Percentiles rank a stretch among this genome's conserved stretches.
phyloP scores from a whole-genome alignment of 148 eudicot genomes.

The Spergularia marina region DNA sequence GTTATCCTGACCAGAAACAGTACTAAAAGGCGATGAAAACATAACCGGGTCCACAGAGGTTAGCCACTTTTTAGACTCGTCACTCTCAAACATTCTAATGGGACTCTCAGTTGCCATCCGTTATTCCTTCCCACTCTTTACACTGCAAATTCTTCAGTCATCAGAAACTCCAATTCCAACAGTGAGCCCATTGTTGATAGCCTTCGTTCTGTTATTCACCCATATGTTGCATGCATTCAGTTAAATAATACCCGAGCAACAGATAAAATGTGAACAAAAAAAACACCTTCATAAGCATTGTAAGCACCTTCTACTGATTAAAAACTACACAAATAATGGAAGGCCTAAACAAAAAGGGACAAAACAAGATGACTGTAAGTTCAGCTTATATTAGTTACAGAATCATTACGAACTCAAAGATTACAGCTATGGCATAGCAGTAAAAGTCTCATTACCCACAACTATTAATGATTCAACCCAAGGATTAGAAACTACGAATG shows the following conservation, averaged over 20 bases:
- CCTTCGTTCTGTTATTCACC: background rate
- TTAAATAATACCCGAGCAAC: background rate
- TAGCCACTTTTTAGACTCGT: slow-evolving; percentile 25
- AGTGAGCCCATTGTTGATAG: background rate
- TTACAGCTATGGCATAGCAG: no score
- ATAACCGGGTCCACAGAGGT: slow-evolving; percentile 9
- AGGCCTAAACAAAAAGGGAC: no score
- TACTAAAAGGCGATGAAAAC: slow-evolving; percentile 24
- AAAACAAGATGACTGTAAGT: no score
- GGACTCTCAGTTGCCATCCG: slow-evolving; percentile 39
- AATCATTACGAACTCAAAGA: no score
- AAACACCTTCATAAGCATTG: background rate
- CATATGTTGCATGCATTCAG: background rate
- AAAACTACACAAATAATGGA: no score
- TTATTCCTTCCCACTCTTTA: background rate
- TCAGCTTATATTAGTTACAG: no score
- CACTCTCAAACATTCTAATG: slow-evolving; percentile 29
- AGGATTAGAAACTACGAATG: no score
- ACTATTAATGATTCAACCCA: no score
- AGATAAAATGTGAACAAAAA: background rate
- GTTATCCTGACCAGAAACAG: slow-evolving; percentile 16
- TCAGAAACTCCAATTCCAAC: background rate
- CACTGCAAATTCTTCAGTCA: slow-evolving; percentile 6
- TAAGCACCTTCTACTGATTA: background rate
- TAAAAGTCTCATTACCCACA: no score